A percentile compares a stretch with the other conserved stretches of the same genome.
Evolutionary conservation across 305 asterid genomes (phyloP).

Genomic region (Rubia tinctorum): DNA sequence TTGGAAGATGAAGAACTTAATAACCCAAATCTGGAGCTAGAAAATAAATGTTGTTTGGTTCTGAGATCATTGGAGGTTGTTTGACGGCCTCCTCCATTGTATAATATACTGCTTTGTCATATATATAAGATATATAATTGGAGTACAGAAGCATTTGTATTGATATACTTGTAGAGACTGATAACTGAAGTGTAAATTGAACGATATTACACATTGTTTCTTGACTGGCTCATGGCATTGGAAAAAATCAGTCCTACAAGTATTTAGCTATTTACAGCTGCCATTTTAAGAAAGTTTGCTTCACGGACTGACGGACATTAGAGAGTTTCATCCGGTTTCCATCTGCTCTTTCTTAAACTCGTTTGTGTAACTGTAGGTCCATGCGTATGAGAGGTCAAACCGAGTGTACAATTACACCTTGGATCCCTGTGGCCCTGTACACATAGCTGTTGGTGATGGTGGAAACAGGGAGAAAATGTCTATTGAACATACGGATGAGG

Average conservation of each 20-base stretch:
- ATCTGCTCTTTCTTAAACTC: background rate
- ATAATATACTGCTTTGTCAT: background rate
- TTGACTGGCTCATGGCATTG: background rate
- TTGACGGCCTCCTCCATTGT: background rate
- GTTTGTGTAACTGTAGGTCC: constrained; percentile 48
- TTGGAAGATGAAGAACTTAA: too few species aligned
- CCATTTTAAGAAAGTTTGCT: background rate
- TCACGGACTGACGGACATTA: background rate
- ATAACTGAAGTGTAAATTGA: background rate
- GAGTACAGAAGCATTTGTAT: background rate
- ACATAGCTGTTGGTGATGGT: constrained; percentile 85
- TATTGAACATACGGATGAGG: constrained; percentile 64
- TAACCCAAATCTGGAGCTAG: background rate
- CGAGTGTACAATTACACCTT: constrained; percentile 83
- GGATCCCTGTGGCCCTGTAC: constrained; percentile 84
- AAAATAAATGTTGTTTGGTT: background rate
- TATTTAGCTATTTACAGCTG: background rate
- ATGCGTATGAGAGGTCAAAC: constrained; percentile 93
- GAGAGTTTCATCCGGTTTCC: background rate
- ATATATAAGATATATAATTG: background rate
- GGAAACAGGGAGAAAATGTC: constrained; percentile 98
- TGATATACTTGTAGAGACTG: background rate
- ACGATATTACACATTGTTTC: background rate
- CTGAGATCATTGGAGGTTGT: background rate
- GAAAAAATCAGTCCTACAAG: background rate